Evolutionary conservation across 306 rosid genomes (phyloP), one percentile per base, ranked within the genome.

Genomic region (Vigna unguiculata): DNA sequence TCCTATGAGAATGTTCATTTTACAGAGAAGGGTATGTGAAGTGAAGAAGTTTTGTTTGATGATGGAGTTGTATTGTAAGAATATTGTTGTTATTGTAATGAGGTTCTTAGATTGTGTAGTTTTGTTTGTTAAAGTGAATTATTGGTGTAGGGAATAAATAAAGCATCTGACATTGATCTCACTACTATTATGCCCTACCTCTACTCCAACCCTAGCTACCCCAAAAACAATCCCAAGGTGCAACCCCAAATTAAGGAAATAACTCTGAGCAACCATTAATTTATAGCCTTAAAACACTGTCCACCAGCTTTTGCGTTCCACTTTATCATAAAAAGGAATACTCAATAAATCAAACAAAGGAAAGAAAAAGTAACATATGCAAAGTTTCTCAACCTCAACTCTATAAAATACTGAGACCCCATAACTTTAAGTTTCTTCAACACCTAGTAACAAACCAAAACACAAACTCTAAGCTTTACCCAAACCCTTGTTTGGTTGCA

Each of bases 401-500:
- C 86, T 84, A 83, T 86, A 85, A 87, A 82, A 83, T 81, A 65
- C 81, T 57, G 61, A 51, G 66, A 40, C 85, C 79, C 78, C 82
- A 80, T 62, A 69, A 53, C 89, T 74, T 88, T 57, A 55, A 81
- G 84, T 84, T 91, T 84, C 88, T 84, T 84, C 86, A 77, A 79
- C 77, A 69, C 63, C 84, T 74, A 80, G 85, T 76, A 82, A 81
- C 86, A 82, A 87, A 85, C 74, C 83, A 60, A 83, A 74, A 63
- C 79, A 85, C 41, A 77, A 69, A 79, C 87, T 75, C 81, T 38
- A 87, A 81, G 69, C 90, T 87, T 87, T 83, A 80, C 55, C 86
- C 84, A 76, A 67, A 88, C 87, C 67, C 81, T 80, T 89, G 93
- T 88, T 85, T 82, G 87, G 88, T 75, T 86, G 88, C 79, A 73